Evolutionary conservation across 2,329 filamentous ascomycete species (phyloP).

Genomic region (Proliferodiscus dingleyae): DNA sequence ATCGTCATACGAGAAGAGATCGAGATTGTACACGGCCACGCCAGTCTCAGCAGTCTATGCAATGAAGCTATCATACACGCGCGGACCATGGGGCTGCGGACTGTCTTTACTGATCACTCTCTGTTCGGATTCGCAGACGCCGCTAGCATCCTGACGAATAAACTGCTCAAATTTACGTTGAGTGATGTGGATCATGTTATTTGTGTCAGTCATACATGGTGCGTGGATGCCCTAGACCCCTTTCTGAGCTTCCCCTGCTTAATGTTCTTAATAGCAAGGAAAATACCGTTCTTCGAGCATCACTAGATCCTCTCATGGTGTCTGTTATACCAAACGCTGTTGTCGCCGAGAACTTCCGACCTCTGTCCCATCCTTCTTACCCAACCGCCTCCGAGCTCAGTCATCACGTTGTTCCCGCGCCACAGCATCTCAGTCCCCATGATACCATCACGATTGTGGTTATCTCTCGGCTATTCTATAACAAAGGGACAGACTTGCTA

Average conservation of each 20-base stretch:
- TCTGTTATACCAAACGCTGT: slow-evolving; percentile 97
- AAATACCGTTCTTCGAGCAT: slow-evolving; percentile 91
- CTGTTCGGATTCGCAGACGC: slow-evolving; percentile 97
- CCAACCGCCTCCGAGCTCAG: slow-evolving; percentile 31
- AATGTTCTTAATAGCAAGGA: slow-evolving; percentile 66
- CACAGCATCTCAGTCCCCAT: slow-evolving; percentile 68
- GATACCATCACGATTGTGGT: slow-evolving; percentile 95
- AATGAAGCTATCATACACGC: slow-evolving; percentile 94
- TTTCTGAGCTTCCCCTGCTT: background rate
- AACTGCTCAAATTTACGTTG: slow-evolving; percentile 89
- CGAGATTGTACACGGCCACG: slow-evolving; percentile 97
- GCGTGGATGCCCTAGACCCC: slow-evolving; percentile 26
- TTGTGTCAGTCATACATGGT: slow-evolving; percentile 98
- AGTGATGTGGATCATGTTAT: slow-evolving; percentile 98
- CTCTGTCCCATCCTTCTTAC: slow-evolving; percentile 50
- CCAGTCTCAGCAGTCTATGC: slow-evolving; percentile 84
- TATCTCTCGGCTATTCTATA: slow-evolving; percentile 95
- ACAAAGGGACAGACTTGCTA: slow-evolving; percentile 96
- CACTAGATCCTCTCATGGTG: slow-evolving; percentile 92
- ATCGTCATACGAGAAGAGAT: slow-evolving; percentile 93
- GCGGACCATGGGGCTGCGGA: slow-evolving; percentile 90
- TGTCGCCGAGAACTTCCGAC: slow-evolving; percentile 91
- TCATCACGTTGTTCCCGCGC: slow-evolving; percentile 39
- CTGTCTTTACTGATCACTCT: slow-evolving; percentile 96
- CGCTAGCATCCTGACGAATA: slow-evolving; percentile 92